These are phyloP conservation scores for Alternaria burnsii DNA, from an alignment of 2,329 filamentous ascomycete genomes.

Conservation along the genomic window DNA sequence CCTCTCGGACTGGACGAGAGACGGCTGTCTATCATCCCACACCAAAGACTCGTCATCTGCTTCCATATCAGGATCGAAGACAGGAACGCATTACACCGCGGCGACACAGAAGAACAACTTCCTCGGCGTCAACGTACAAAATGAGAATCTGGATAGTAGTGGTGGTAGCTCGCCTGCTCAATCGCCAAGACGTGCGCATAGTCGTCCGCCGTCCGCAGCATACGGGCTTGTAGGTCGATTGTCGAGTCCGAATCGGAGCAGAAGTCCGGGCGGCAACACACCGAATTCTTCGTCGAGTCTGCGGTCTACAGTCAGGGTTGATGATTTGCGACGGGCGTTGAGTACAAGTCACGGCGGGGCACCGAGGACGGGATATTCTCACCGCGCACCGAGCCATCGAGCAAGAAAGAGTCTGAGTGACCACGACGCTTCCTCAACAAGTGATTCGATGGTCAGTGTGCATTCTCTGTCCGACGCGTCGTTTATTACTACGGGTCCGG, in stretches of 20 bases:
- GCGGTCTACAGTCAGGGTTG: slow-evolving; percentile 53
- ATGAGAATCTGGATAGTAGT: slow-evolving; percentile 46
- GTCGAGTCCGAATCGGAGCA: slow-evolving; percentile 37
- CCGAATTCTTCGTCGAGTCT: slow-evolving; percentile 48
- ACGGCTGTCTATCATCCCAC: slow-evolving; percentile 72
- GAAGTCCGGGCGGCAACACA: slow-evolving; percentile 43
- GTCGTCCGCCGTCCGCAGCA: slow-evolving; percentile 43
- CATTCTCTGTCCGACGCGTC: slow-evolving; percentile 74
- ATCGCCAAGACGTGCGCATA: slow-evolving; percentile 45
- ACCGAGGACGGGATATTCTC: slow-evolving; percentile 43
- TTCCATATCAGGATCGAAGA: slow-evolving; percentile 78
- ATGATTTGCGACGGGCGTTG: slow-evolving; percentile 58
- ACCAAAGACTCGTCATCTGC: slow-evolving; percentile 74
- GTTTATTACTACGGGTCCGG: slow-evolving; percentile 41
- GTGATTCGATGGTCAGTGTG: slow-evolving; percentile 67
- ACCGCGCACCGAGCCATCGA: slow-evolving; percentile 35
- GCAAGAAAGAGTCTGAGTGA: slow-evolving; percentile 30
- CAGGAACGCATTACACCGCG: slow-evolving; percentile 45
- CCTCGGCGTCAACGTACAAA: slow-evolving; percentile 65
- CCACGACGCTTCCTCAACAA: background rate
- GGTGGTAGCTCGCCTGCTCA: slow-evolving; percentile 43
- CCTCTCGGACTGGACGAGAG: slow-evolving; percentile 80
- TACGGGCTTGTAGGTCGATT: slow-evolving; percentile 48
- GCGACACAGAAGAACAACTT: slow-evolving; percentile 49
- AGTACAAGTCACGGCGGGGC: slow-evolving; percentile 41